Conservation (phyloP, 805 yeast genomes). For the Vanderwaltozyma yarrowii region DNA sequence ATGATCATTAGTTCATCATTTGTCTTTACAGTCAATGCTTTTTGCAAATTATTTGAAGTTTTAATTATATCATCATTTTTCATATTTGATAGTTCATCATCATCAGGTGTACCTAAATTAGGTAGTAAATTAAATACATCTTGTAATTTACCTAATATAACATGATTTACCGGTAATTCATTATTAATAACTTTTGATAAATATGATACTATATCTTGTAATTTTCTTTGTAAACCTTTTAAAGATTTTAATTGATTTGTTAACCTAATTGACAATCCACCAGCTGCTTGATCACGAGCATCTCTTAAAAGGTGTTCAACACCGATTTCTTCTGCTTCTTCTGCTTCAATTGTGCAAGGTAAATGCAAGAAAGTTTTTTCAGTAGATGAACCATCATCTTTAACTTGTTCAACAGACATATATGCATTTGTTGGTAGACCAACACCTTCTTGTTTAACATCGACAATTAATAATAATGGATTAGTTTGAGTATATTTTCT, state of each 20-base stretch:
- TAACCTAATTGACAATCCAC: constrained; percentile 74
- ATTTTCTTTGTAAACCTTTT: constrained; percentile 71
- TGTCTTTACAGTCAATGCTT: constrained; percentile 84
- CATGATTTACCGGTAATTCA: constrained; percentile 78
- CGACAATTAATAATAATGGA: constrained; percentile 82
- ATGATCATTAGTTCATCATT: constrained; percentile 94
- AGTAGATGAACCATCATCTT: constrained; percentile 89
- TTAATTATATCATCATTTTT: constrained; percentile 25
- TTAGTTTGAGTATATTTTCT: constrained; percentile 58
- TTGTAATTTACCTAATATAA: constrained; percentile 84
- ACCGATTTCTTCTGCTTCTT: constrained; percentile 98
- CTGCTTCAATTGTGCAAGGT: constrained; percentile 90
- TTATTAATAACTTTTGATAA: constrained; percentile 62
- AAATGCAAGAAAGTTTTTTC: constrained; percentile 89
- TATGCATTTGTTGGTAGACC: constrained; percentile 97
- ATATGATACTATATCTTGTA: constrained; percentile 68
- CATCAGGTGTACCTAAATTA: constrained; percentile 42
- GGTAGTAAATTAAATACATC: constrained; percentile 92
- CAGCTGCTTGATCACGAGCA: constrained; percentile 94
- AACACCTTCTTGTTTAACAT: constrained; percentile 69
- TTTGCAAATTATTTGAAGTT: constrained; percentile 43
- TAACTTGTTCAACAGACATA: constrained; percentile 86
- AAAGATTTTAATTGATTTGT: constrained; percentile 85
- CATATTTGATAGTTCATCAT: constrained; percentile 21
- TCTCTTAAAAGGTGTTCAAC: constrained; percentile 94